Evolutionary conservation across 192 early-diverging fungal species (phyloP).

Genomic region (Irineochytrium annulatum): DNA sequence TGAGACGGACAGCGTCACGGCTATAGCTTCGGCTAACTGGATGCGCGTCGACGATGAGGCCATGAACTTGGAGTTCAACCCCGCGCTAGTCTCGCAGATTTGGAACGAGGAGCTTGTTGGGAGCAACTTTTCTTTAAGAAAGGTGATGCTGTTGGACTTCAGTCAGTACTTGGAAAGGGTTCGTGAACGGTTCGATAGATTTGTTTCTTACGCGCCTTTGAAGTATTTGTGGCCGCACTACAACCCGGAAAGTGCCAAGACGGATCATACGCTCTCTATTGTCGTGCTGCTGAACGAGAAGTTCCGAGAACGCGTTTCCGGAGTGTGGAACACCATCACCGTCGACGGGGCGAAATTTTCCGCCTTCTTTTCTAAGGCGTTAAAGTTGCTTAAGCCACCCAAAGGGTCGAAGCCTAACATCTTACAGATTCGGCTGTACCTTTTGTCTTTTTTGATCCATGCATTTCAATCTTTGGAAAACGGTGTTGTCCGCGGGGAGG

Average conservation of each 20-base stretch:
- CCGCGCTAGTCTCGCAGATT: slow-evolving; percentile 55
- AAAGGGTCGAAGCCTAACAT: slow-evolving; percentile 26
- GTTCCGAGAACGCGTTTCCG: slow-evolving; percentile 61
- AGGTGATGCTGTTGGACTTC: slow-evolving; percentile 68
- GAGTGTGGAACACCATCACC: slow-evolving; percentile 21
- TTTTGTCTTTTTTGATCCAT: slow-evolving; percentile 75
- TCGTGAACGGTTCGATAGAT: not conserved
- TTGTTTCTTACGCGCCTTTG: slow-evolving; percentile 1
- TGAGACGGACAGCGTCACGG: slow-evolving; percentile 23
- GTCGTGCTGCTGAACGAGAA: slow-evolving; percentile 90
- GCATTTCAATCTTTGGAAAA: slow-evolving; percentile 86
- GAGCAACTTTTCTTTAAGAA: slow-evolving; percentile 48
- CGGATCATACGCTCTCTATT: slow-evolving; percentile 66
- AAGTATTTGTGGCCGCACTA: slow-evolving; percentile 83
- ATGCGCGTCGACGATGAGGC: not conserved
- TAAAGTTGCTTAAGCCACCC: slow-evolving; percentile 39
- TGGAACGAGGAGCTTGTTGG: slow-evolving; percentile 54
- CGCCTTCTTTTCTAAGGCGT: slow-evolving; percentile 52
- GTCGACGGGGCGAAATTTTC: slow-evolving; percentile 43
- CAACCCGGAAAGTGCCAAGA: not conserved
- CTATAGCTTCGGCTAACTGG: slow-evolving; percentile 25
- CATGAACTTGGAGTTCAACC: slow-evolving; percentile 25
- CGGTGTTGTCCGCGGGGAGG: slow-evolving; percentile 66
- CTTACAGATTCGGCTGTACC: slow-evolving; percentile 36
- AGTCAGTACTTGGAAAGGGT: slow-evolving; percentile 65